Evolutionary conservation across 169 alveolate species (phyloP).

Genomic region (Eimeria brunetti): DNA sequence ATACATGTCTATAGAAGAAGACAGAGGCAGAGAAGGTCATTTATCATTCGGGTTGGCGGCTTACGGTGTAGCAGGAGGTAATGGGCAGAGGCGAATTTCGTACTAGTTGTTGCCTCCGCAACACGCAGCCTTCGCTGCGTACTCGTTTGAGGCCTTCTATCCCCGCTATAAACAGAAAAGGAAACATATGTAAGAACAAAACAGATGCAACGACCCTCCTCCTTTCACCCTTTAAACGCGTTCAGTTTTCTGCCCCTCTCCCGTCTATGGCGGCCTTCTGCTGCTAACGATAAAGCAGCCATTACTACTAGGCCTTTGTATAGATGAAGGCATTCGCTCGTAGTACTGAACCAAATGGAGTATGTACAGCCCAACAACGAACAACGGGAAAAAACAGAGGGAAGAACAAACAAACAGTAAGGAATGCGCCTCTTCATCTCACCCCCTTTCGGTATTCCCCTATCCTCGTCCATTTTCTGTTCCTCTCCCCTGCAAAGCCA

Average conservation of each 20-base stretch:
- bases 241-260: background rate
- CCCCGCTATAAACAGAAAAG: background rate
- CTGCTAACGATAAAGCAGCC: background rate
- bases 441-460: background rate
- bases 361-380: too few species aligned
- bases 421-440: background rate
- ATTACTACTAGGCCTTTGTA: too few species aligned
- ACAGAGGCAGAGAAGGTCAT: background rate
- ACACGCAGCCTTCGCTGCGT: slow-evolving; percentile 78
- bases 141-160: slow-evolving; percentile 55
- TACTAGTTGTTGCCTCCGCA: slow-evolving; percentile 58
- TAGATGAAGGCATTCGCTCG: too few species aligned
- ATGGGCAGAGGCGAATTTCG: slow-evolving; percentile 74
- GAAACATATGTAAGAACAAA: too few species aligned
- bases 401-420: background rate
- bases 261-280: background rate
- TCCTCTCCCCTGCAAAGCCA: background rate
- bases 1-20: background rate
- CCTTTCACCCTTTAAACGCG: too few species aligned
- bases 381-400: background rate
- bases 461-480: background rate
- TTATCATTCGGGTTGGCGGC: background rate
- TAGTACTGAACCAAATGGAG: too few species aligned
- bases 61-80: slow-evolving; percentile 67
- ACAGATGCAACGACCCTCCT: too few species aligned